Conservation (phyloP, 2,329 filamentous ascomycete genomes). For the Fusarium lyarnte region DNA sequence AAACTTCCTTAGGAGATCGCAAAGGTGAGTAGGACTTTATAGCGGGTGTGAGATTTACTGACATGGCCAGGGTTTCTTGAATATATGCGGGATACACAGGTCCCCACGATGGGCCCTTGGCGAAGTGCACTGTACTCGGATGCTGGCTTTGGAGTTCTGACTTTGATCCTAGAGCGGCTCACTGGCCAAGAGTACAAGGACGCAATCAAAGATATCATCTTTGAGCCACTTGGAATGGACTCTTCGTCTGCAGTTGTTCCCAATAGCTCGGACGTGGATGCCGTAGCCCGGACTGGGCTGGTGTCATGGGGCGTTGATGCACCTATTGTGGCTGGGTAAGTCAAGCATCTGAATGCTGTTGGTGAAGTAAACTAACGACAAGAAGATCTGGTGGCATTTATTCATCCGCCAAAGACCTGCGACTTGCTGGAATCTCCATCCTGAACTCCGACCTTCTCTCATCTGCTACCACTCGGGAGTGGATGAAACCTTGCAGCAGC, state of each 20-base stretch:
- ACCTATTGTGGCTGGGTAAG: slow-evolving; percentile 34
- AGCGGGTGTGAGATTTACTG: fast-evolving
- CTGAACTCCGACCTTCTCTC: slow-evolving; percentile 31
- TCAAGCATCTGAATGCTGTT: not conserved
- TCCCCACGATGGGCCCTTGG: slow-evolving; percentile 13
- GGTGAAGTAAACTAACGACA: fast-evolving
- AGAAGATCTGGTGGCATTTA: slow-evolving; percentile 31
- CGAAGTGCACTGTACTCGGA: slow-evolving; percentile 38
- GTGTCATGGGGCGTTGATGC: slow-evolving; percentile 26
- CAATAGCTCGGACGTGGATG: slow-evolving; percentile 15
- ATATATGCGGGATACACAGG: slow-evolving; percentile 21
- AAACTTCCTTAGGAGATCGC: not conserved
- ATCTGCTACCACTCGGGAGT: not conserved
- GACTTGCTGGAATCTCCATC: slow-evolving; percentile 30
- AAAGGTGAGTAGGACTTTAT: not conserved
- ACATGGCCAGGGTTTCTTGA: not conserved
- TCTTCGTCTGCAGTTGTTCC: slow-evolving; percentile 1
- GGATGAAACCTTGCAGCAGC: slow-evolving; percentile 37
- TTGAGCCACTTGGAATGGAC: slow-evolving; percentile 20
- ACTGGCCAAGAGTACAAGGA: slow-evolving; percentile 17
- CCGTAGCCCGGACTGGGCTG: slow-evolving; percentile 1
- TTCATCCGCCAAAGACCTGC: slow-evolving; percentile 16
- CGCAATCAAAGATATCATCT: slow-evolving; percentile 6
- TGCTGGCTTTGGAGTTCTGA: slow-evolving; percentile 29
- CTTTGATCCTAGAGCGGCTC: slow-evolving; percentile 21